A percentile compares a stretch with the other conserved stretches of the same genome.
Evolutionary conservation across 1,284 basidiomycete genomes (phyloP).

Genomic region (Mixia osmundae): DNA sequence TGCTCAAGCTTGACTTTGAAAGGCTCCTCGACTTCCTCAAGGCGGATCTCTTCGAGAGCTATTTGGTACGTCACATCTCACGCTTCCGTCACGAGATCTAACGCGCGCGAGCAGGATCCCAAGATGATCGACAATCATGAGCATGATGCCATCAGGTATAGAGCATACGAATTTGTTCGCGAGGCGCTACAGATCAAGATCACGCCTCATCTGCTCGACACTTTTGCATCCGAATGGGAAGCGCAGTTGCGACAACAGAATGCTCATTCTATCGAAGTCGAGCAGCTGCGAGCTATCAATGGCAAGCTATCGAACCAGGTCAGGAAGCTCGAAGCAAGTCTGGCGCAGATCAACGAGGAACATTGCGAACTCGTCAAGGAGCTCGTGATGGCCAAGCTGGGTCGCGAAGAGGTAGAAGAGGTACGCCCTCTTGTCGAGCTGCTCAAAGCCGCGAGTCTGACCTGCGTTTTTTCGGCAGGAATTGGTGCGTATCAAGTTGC

Average conservation of each 20-base stretch:
- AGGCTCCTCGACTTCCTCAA: constrained; percentile 62
- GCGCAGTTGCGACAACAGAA: constrained; percentile 8
- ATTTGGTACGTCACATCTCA: constrained; percentile 26
- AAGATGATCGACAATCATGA: no score
- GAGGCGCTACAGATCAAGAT: constrained; percentile 62
- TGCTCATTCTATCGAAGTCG: constrained; percentile 51
- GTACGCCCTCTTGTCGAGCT: no score
- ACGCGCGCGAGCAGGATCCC: no score
- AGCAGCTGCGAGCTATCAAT: constrained; percentile 51
- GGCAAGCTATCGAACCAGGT: constrained; percentile 51
- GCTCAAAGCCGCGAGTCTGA: no score
- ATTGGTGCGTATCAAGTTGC: no score
- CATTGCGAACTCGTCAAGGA: constrained; percentile 50
- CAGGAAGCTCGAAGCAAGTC: constrained; percentile 49
- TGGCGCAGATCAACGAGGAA: constrained; percentile 54
- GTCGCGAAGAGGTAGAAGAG: constrained; percentile 68
- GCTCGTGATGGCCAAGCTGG: constrained; percentile 58
- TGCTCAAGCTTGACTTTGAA: constrained; percentile 65
- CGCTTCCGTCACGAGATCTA: background rate
- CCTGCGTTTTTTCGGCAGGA: no score
- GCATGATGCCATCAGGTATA: no score
- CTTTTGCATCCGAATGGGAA: constrained; percentile 10
- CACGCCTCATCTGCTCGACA: constrained; percentile 17
- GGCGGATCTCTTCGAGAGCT: constrained; percentile 53
- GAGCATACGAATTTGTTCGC: constrained; percentile 54